phyloP scores from a whole-genome alignment of 192 early-diverging fungal species.

The Backusella morwellensis region DNA sequence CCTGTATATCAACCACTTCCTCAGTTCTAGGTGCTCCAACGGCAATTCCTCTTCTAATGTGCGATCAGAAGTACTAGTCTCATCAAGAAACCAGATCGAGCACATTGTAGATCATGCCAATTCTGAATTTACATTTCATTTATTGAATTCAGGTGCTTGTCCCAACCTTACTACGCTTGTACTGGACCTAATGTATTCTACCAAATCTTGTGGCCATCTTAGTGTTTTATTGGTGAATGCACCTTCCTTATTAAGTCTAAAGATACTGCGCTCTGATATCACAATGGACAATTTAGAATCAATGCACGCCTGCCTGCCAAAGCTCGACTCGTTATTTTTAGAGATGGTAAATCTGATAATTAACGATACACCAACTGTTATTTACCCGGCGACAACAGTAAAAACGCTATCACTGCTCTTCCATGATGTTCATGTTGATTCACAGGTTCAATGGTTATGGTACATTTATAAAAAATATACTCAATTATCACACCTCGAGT shows the following conservation, averaged over 20 bases:
- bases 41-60: neutral
- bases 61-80: neutral
- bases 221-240: neutral
- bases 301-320: neutral
- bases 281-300: constrained; percentile 2
- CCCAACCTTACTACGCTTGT: neutral
- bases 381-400: neutral
- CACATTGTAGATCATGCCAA: neutral
- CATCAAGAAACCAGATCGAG: constrained; percentile 4
- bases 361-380: neutral
- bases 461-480: constrained; percentile 1
- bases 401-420: neutral
- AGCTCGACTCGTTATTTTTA: neutral
- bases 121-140: neutral
- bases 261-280: constrained; percentile 4
- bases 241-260: neutral
- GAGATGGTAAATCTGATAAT: neutral
- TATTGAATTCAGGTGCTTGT: neutral
- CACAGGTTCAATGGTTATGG: neutral
- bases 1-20: neutral
- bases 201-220: neutral
- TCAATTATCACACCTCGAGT: neutral
- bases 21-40: neutral
- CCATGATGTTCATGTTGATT: neutral
- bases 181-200: neutral